These are phyloP conservation scores for Fusarium transvaalense DNA, from an alignment of 2,329 filamentous ascomycete species.

Conservation along the genomic window DNA sequence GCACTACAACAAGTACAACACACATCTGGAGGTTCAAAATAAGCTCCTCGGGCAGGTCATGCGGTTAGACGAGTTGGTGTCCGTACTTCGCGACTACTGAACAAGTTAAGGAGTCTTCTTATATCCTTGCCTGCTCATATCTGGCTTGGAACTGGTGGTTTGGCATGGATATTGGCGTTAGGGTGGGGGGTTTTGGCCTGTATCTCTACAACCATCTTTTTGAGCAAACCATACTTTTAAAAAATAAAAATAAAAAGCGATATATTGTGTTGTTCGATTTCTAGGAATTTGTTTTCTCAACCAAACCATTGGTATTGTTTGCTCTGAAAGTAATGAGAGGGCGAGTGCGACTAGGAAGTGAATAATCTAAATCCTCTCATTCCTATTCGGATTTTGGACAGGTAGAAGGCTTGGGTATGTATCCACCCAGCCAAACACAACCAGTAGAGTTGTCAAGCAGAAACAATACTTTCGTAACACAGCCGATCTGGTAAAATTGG, in stretches of 20 bases:
- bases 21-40: slow-evolving; percentile 73
- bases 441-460: too few relatives aligned
- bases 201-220: slow-evolving; percentile 16
- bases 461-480: too few relatives aligned
- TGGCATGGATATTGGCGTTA: slow-evolving; percentile 15
- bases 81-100: slow-evolving; percentile 82
- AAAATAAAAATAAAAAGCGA: slow-evolving; percentile 3
- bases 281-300: neutral
- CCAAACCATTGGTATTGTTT: neutral
- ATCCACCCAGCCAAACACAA: too few relatives aligned
- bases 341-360: too few relatives aligned
- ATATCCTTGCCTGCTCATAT: slow-evolving; percentile 2
- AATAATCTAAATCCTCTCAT: too few relatives aligned
- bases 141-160: slow-evolving; percentile 1
- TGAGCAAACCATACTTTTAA: slow-evolving; percentile 6
- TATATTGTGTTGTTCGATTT: neutral
- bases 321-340: neutral
- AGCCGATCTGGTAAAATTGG: too few relatives aligned
- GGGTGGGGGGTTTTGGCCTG: slow-evolving; percentile 14
- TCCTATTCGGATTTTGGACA: too few relatives aligned
- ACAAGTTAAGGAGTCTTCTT: neutral
- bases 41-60: slow-evolving; percentile 83
- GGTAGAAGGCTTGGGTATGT: neutral
- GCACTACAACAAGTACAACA: slow-evolving; percentile 74
- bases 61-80: slow-evolving; percentile 86